Percentiles rank a stretch among this genome's conserved stretches.
Evolutionary conservation across 1,284 basidiomycete species (phyloP).

Genomic region (Ganoderma multipileum): DNA sequence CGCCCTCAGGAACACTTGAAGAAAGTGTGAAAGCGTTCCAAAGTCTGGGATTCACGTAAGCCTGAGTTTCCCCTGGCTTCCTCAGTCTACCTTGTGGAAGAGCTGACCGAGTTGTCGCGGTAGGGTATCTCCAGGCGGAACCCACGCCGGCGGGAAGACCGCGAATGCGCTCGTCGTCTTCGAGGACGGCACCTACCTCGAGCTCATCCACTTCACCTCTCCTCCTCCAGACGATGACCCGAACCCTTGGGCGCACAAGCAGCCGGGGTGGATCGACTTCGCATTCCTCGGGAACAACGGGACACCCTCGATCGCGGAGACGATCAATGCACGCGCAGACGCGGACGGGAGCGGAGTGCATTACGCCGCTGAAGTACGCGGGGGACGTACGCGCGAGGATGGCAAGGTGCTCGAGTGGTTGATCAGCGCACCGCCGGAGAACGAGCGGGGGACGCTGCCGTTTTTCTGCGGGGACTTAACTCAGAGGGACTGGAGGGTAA

Average conservation of each 20-base stretch:
- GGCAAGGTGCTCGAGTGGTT: slow-evolving; percentile 64
- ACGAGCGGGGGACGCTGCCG: slow-evolving; percentile 51
- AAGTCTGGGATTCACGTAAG: slow-evolving; percentile 73
- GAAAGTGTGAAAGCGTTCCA: slow-evolving; percentile 58
- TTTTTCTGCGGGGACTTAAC: slow-evolving; percentile 80
- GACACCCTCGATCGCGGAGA: slow-evolving; percentile 48
- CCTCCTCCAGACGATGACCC: slow-evolving; percentile 54
- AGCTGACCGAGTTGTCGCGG: neutral
- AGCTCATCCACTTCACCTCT: slow-evolving; percentile 69
- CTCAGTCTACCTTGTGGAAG: neutral
- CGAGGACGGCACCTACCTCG: slow-evolving; percentile 66
- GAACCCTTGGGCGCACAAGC: slow-evolving; percentile 59
- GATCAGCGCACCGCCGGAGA: slow-evolving; percentile 48
- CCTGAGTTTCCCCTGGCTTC: slow-evolving; percentile 29
- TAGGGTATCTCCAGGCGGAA: slow-evolving; percentile 69
- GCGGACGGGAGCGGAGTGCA: slow-evolving; percentile 43
- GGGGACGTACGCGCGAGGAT: slow-evolving; percentile 60
- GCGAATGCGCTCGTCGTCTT: slow-evolving; percentile 71
- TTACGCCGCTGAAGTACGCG: slow-evolving; percentile 52
- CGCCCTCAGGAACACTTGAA: slow-evolving; percentile 62
- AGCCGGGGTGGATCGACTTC: slow-evolving; percentile 70
- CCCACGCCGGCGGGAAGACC: slow-evolving; percentile 66
- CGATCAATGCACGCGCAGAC: slow-evolving; percentile 59
- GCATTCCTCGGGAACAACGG: slow-evolving; percentile 59
- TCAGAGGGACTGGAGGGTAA: slow-evolving; percentile 60